Conservation (phyloP, 768 basidiomycete species). For the Tylopilus intermedius region DNA sequence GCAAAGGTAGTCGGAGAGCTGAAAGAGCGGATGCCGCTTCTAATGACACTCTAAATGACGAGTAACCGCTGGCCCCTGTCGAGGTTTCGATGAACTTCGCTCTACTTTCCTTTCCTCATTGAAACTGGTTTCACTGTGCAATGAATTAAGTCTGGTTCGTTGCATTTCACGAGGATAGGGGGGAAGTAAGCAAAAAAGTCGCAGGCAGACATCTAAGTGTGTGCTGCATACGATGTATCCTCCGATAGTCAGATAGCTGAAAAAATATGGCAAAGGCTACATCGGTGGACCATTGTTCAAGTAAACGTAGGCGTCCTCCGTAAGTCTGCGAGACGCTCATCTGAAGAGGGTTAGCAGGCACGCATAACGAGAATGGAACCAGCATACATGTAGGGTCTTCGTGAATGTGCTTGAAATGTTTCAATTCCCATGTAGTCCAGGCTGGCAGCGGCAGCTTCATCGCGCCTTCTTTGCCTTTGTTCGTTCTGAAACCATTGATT, state of each 20-base stretch:
- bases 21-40: constrained; percentile 26
- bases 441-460: constrained; percentile 60
- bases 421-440: constrained; percentile 62
- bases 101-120: too few species aligned
- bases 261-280: constrained; percentile 9
- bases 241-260: neutral
- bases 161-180: constrained; percentile 9
- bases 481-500: constrained; percentile 57
- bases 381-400: constrained; percentile 69
- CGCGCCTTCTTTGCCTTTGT: constrained; percentile 81
- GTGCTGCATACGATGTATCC: constrained; percentile 3
- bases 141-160: constrained; percentile 13
- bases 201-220: neutral
- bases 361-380: neutral
- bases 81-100: neutral
- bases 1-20: constrained; percentile 51
- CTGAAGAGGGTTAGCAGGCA: constrained; percentile 20
- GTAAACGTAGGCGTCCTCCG: constrained; percentile 76
- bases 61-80: constrained; percentile 59
- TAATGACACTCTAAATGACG: neutral
- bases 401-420: constrained; percentile 70
- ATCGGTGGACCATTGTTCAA: constrained; percentile 45
- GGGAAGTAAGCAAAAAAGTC: constrained; percentile 18
- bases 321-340: constrained; percentile 63
- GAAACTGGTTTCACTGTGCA: neutral